Conservation (phyloP, 2,329 filamentous ascomycete genomes). For the Fusarium citri region DNA sequence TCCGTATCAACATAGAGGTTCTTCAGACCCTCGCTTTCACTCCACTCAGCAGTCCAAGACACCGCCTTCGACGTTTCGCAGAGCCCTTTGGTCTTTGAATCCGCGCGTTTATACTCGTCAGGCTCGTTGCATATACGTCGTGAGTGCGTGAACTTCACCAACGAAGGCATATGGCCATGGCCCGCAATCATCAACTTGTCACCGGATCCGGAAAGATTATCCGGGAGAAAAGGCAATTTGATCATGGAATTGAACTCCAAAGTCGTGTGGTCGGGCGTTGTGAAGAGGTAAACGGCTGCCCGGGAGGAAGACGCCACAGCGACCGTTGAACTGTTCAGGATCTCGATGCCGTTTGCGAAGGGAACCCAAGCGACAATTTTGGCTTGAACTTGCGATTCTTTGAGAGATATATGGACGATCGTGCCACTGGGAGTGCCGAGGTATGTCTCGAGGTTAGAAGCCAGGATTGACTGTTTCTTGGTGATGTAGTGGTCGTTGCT, state of each 20-base stretch:
- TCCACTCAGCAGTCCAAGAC: conserved; percentile 54
- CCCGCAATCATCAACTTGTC: conserved; percentile 55
- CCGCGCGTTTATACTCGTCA: conserved; percentile 40
- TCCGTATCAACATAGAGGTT: conserved; percentile 50
- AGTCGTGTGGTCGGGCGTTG: neutral
- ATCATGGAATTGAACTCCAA: conserved; percentile 14
- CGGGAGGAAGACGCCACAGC: conserved; percentile 53
- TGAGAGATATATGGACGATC: conserved; percentile 52
- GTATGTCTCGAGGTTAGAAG: conserved; percentile 52
- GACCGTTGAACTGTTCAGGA: conserved; percentile 54
- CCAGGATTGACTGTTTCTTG: conserved; percentile 33
- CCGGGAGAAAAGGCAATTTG: conserved; percentile 53
- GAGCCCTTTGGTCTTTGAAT: neutral
- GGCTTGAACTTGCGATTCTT: conserved; percentile 14
- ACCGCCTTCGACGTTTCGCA: conserved; percentile 16
- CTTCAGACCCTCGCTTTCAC: conserved; percentile 47
- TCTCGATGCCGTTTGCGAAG: conserved; percentile 57
- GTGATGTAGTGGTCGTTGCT: conserved; percentile 56
- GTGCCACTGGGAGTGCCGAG: conserved; percentile 49
- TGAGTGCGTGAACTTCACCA: conserved; percentile 48
- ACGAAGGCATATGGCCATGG: conserved; percentile 52
- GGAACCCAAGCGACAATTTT: conserved; percentile 50
- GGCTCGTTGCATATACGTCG: conserved; percentile 53
- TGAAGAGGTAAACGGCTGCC: conserved; percentile 27
- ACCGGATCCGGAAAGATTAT: conserved; percentile 53